Evolutionary conservation across 345 rosid genomes (phyloP).

Genomic region (Camelina sativa): DNA sequence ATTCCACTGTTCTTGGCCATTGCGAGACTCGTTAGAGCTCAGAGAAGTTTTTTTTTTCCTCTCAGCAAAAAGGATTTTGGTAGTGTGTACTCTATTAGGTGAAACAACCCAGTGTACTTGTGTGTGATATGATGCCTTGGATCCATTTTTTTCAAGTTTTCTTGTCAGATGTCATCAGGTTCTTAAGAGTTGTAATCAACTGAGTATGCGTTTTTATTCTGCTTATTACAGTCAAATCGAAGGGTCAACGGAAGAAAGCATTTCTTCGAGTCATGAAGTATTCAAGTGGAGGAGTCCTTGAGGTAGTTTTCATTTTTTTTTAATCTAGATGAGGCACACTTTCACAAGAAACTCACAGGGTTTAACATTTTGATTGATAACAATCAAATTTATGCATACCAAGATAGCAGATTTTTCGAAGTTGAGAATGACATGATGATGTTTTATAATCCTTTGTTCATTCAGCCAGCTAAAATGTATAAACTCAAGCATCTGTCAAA

Average conservation of each 20-base stretch:
- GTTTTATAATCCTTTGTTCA: constrained; percentile 25
- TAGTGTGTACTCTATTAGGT: constrained; percentile 1
- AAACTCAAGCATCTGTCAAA: constrained; percentile 95
- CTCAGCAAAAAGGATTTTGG: neutral
- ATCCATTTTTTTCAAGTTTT: constrained; percentile 4
- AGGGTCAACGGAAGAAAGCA: constrained; percentile 74
- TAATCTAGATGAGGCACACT: neutral
- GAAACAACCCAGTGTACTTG: neutral
- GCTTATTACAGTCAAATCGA: constrained; percentile 67
- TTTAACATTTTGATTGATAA: neutral
- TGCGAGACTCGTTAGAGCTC: neutral
- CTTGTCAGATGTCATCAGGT: neutral
- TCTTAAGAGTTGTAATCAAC: neutral
- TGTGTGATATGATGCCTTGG: neutral
- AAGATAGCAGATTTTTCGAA: constrained; percentile 21
- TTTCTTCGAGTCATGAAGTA: constrained; percentile 93
- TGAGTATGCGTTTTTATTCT: constrained; percentile 19
- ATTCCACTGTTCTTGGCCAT: constrained; percentile 20
- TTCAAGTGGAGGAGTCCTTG: constrained; percentile 95
- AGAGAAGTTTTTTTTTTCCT: neutral
- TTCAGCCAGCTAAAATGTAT: constrained; percentile 93
- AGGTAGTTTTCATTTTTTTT: constrained; percentile 57
- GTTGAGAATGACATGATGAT: constrained; percentile 26
- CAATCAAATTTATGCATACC: neutral
- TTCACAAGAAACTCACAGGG: neutral